Base-by-base conservation (phyloP, 495 filamentous ascomycete species). In the Mytilinidion resinicola region DNA sequence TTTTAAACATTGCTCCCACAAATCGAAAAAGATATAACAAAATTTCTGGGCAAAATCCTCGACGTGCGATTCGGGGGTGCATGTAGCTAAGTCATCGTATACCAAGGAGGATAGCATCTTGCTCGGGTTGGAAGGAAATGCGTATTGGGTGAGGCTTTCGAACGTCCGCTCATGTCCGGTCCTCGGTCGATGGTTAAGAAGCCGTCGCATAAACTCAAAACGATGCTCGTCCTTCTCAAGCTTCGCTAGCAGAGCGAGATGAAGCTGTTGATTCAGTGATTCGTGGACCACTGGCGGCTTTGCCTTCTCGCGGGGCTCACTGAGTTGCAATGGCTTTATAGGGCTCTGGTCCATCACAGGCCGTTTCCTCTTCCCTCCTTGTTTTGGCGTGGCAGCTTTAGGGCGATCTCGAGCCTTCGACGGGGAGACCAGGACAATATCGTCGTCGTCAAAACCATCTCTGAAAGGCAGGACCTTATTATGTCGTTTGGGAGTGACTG, bases 61-160 rank as follows among this genome's bases (percentile, higher is more conserved):
- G 39, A 68, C 67, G 38, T 74, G 65, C 34, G 58, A 48, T 38
- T 63, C 59, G 15, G 61, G 38, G 10, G 63, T 59, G 4, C 78
- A 64, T 38, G 60, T 58, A 1, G 76, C 72, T 36, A 83, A 69
- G 44, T 73, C 71, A 57, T 85, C 82, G 52, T 84, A 73, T 12
- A 88, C 64, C 9, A 82, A 69, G 7, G 82, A 80, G 12, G 84
- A 82, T 10, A 89, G 66, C 19, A 75, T 74, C 54, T 70, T 73
- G 20, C 73, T 55, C 8, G 78, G 74, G 14, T 78, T 72, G 0
- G 83, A 85, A 15, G 86, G 84, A 6, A 70, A 53, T 4, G 65
- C 76, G 34, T 77, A 88, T 83, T 95, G 95, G 42, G 90, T 90
- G 41, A 97, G 78, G 58, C 90, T 90, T 74, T 98, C 93, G 6